These are phyloP conservation scores for Vanilla planifolia DNA, from an alignment of 106 monocot species.

Conservation along the genomic window DNA sequence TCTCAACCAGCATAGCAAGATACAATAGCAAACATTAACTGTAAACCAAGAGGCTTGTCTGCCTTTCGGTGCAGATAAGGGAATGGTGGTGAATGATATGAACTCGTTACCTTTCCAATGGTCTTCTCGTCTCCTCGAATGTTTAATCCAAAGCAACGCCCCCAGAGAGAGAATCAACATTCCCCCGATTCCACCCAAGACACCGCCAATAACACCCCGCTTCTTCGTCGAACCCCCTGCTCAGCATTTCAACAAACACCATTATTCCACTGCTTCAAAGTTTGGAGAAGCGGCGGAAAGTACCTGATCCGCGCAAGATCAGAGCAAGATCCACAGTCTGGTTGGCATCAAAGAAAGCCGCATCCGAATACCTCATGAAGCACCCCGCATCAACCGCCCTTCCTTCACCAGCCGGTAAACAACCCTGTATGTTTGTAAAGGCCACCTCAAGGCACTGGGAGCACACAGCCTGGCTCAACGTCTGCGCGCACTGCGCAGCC, in stretches of 20 bases:
- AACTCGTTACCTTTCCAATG: conserved; percentile 26
- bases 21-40: too few relatives aligned
- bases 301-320: conserved; percentile 17
- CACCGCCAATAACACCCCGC: conserved; percentile 28
- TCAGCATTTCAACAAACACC: conserved; percentile 6
- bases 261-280: background rate
- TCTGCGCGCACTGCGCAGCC: conserved; percentile 50
- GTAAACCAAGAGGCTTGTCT: too few relatives aligned
- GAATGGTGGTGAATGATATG: too few relatives aligned
- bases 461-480: conserved; percentile 29
- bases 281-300: background rate
- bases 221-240: conserved; percentile 29
- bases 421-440: conserved; percentile 32
- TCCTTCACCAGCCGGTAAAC: conserved; percentile 31
- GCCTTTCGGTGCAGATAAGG: too few relatives aligned
- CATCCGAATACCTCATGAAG: conserved; percentile 56
- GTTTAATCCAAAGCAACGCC: conserved; percentile 22
- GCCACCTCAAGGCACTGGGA: conserved; percentile 46
- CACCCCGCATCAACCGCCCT: conserved; percentile 57
- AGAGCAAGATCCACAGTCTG: conserved; percentile 39
- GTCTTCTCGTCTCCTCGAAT: conserved; percentile 8
- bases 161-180: conserved; percentile 25
- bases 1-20: too few relatives aligned
- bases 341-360: conserved; percentile 40
- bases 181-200: conserved; percentile 32